Evolutionary conservation across 2,329 filamentous ascomycete species (phyloP).

Genomic region (Didymella exigua): DNA sequence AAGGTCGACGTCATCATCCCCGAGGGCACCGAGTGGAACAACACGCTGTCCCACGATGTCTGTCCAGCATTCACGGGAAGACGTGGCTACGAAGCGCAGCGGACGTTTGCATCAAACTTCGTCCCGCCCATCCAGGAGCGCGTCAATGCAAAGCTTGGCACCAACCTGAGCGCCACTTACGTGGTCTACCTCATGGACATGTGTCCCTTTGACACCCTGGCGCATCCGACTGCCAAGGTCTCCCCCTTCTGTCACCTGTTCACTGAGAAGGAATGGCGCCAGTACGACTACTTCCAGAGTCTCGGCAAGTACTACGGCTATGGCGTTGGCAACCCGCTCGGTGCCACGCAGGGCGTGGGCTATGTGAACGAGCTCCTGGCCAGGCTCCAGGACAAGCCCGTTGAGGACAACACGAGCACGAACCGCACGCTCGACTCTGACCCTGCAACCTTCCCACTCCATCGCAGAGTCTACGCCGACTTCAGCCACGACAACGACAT

Average conservation of each 20-base stretch:
- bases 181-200: slow-evolving; percentile 82
- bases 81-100: slow-evolving; percentile 55
- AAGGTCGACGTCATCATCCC: slow-evolving; percentile 66
- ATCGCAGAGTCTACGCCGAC: slow-evolving; percentile 74
- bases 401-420: slow-evolving; percentile 74
- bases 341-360: slow-evolving; percentile 83
- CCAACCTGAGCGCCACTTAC: slow-evolving; percentile 66
- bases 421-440: slow-evolving; percentile 77
- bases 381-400: slow-evolving; percentile 71
- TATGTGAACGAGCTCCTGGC: slow-evolving; percentile 88
- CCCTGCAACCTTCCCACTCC: slow-evolving; percentile 73
- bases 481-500: slow-evolving; percentile 94
- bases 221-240: slow-evolving; percentile 56
- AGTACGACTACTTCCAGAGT: slow-evolving; percentile 81
- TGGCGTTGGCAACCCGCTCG: slow-evolving; percentile 76
- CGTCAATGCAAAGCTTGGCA: slow-evolving; percentile 72
- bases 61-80: slow-evolving; percentile 74
- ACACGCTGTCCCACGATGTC: slow-evolving; percentile 76
- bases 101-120: slow-evolving; percentile 69
- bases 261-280: slow-evolving; percentile 71
- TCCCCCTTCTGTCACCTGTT: slow-evolving; percentile 81
- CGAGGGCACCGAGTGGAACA: slow-evolving; percentile 72
- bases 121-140: slow-evolving; percentile 69
- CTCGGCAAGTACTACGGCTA: slow-evolving; percentile 87
- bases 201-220: slow-evolving; percentile 83